A percentile compares a stretch with the other conserved stretches of the same genome.
Conservation (phyloP, 495 filamentous ascomycete genomes). For the Aspergillus wentii region DNA sequence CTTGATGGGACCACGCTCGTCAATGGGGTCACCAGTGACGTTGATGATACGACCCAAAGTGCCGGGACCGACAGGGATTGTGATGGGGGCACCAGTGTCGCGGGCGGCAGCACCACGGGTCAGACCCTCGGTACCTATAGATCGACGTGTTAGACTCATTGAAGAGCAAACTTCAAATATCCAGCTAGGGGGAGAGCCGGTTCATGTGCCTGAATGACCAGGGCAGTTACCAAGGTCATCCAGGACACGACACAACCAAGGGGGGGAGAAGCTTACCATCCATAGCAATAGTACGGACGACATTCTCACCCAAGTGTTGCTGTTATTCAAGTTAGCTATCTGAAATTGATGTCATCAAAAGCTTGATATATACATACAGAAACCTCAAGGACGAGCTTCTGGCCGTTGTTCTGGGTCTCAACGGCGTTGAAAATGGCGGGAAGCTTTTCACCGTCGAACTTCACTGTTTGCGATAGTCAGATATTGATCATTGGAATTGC, state of each 20-base stretch:
- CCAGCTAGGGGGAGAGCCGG: not conserved
- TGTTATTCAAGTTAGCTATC: conserved; percentile 35
- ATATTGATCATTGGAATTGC: conserved; percentile 19
- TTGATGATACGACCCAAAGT: conserved; percentile 99
- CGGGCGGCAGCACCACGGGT: conserved; percentile 77
- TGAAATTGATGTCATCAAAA: conserved; percentile 19
- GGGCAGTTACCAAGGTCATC: conserved; percentile 1
- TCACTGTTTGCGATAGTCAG: conserved; percentile 57
- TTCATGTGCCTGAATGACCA: not conserved
- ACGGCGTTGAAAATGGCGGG: conserved; percentile 98
- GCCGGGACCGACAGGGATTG: conserved; percentile 89
- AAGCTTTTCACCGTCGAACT: conserved; percentile 93
- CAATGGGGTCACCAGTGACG: conserved; percentile 99
- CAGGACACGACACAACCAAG: not conserved
- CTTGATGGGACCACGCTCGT: conserved; percentile 98
- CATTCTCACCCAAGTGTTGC: conserved; percentile 99
- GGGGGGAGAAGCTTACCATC: conserved; percentile 68
- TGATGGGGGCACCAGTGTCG: conserved; percentile 94
- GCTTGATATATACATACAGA: conserved; percentile 77
- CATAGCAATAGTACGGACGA: conserved; percentile 99
- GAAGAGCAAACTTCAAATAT: not conserved
- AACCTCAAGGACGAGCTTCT: conserved; percentile 96
- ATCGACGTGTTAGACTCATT: conserved; percentile 10
- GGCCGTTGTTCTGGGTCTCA: conserved; percentile 80
- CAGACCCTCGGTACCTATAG: conserved; percentile 95